Evolutionary conservation across 352 stramenopile genomes (phyloP).

Genomic region (Pythium plurisporium): DNA sequence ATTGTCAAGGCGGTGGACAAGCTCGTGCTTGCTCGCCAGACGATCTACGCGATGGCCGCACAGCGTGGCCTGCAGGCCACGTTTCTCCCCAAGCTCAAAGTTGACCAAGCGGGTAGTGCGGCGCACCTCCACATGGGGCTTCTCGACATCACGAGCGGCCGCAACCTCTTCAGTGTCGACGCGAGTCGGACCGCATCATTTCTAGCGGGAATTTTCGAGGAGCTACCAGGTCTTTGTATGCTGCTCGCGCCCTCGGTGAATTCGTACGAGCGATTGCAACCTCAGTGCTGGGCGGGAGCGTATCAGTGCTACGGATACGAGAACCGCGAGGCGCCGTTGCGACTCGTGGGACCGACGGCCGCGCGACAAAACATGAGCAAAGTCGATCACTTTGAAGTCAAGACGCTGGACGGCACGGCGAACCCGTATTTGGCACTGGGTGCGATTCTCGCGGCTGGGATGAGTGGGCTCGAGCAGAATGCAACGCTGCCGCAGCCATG

Average conservation of each 20-base stretch:
- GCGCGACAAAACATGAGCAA: background rate
- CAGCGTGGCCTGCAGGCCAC: constrained; percentile 18
- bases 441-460: constrained; percentile 21
- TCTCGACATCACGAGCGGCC: background rate
- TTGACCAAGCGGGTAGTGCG: constrained; percentile 12
- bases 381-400: constrained; percentile 29
- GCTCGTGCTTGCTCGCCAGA: constrained; percentile 24
- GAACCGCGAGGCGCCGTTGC: constrained; percentile 28
- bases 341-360: constrained; percentile 11
- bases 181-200: background rate
- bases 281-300: constrained; percentile 27
- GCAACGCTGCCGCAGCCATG: constrained; percentile 4
- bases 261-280: constrained; percentile 29
- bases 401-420: constrained; percentile 26
- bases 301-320: constrained; percentile 34
- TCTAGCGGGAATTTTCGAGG: constrained; percentile 19
- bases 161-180: constrained; percentile 7
- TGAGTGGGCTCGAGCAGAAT: constrained; percentile 12
- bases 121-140: constrained; percentile 24
- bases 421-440: constrained; percentile 32
- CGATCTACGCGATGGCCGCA: constrained; percentile 20
- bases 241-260: constrained; percentile 25
- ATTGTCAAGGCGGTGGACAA: constrained; percentile 24
- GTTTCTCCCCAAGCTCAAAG: constrained; percentile 23
- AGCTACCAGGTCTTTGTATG: constrained; percentile 22